Base-by-base conservation (phyloP, 495 filamentous ascomycete genomes). In the Neurospora tetraspora region DNA sequence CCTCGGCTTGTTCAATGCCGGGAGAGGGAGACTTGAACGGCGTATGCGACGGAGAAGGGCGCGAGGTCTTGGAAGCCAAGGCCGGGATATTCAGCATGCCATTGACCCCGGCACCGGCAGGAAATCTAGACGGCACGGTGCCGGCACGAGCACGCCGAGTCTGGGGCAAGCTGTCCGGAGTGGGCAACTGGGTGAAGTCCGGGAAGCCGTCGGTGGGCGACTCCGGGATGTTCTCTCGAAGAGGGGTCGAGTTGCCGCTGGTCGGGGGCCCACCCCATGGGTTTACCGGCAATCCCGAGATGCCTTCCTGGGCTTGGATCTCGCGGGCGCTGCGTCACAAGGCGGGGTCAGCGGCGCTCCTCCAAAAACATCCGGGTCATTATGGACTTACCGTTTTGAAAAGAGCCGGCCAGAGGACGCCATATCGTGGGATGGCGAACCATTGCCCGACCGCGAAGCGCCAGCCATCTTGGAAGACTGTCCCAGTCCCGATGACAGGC, bases 211-310 rank as follows among this genome's bases (percentile, higher is more conserved):
- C 96, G 77, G 93, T 94, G 71, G 92, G 94, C n/a, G 94, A 97
- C 83, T 99, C 96, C 75, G 96, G 96, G 70, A 98, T 97, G 71
- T 96, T 97, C 83, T 98, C 96, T 73, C 96, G 92, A 72, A 99
- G 87, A 73, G 96, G 96, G 27, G 96, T 98, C 65, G 96, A 97
- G 83, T 96, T 91, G 71, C 94, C 94, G 80, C 94, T 97, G 39
- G 96, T 95, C 70, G 96, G 96, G 45, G 96, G 94, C 2, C 84
- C 84, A 38, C 94, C 95, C 96, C 96, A 98, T 37, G 94, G 89
- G 80, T 92, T 93, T 69, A 93, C 87, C 75, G 91, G 90, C 73
- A 96, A 81, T 53, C 85, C 85, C 68, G 85, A 76, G 40, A 88
- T 84, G 45, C 94, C 94, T 86, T 98, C 96, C 83, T 98, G 94